Conservation (phyloP, 164 flowering plant species). For the Buxus sempervirens region DNA sequence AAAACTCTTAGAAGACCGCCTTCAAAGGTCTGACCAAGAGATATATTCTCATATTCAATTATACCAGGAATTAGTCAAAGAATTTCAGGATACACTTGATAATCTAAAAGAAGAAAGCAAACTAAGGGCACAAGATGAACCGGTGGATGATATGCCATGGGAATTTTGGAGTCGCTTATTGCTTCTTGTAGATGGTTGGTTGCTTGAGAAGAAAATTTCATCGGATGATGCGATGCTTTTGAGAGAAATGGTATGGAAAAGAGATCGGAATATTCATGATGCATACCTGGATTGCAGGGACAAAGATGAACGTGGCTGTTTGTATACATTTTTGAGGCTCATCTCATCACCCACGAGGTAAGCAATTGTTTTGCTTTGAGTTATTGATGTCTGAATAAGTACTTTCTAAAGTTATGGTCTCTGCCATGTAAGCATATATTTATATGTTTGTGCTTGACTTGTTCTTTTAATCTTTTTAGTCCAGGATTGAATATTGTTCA, state of each 20-base stretch:
- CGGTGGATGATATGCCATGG: slow-evolving; percentile 80
- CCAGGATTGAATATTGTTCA: slow-evolving; percentile 79
- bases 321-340: slow-evolving; percentile 53
- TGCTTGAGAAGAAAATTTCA: slow-evolving; percentile 79
- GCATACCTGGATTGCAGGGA: slow-evolving; percentile 63
- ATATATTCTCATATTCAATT: slow-evolving; percentile 65
- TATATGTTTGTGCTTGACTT: slow-evolving; percentile 6
- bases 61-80: slow-evolving; percentile 79
- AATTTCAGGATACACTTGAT: slow-evolving; percentile 74
- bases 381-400: neutral
- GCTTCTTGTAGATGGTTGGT: slow-evolving; percentile 83
- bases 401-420: neutral
- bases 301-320: slow-evolving; percentile 54
- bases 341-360: slow-evolving; percentile 61
- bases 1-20: slow-evolving; percentile 73
- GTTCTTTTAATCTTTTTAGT: slow-evolving; percentile 42
- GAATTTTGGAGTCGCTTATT: slow-evolving; percentile 89
- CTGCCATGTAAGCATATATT: neutral
- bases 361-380: neutral
- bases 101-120: slow-evolving; percentile 69
- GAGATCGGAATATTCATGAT: slow-evolving; percentile 60
- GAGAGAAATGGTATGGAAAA: slow-evolving; percentile 85
- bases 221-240: slow-evolving; percentile 55
- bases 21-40: slow-evolving; percentile 80
- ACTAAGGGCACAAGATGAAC: slow-evolving; percentile 50